Base-by-base conservation (phyloP, 2,329 filamentous ascomycete species). In the Penicillium italicum region DNA sequence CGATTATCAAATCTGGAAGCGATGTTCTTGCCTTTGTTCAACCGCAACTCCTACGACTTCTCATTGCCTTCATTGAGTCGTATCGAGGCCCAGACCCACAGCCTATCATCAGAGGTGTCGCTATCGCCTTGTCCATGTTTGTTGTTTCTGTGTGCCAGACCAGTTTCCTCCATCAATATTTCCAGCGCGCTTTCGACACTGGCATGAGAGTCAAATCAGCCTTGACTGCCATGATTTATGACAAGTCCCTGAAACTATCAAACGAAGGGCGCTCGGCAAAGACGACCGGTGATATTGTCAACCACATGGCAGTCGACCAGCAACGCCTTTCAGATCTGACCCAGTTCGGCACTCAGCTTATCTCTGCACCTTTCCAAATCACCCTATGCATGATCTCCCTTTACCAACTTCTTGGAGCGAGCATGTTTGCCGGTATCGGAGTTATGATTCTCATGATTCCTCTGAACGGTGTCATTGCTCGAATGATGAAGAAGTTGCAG, bases 391-490 rank as follows among this genome's bases (percentile, higher is more conserved):
- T 99, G 91, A 73, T 92, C 8, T 97, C 93, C 14, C 82, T 99
- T 37, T 97, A 99, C 73, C 88, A 97, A 65, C 81, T 99, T n/a
- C 87, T 99, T 4, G 94, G 94, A 28, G 84, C 88, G 74, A 96
- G 91, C 63, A 97, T 97, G 90, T 86, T 99, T 73, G 91, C 94
- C 33, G 94, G 94, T 67, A 88, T 99, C 49, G 93, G 82, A 50
- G 90, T 92, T 55, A 99, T 99, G 95, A 82, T 99, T 58, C 76
- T 97, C 65, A 97, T 97, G 93, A 93, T 99, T 72, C 94, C 94
- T 0, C 80, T 97, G 64, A 97, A 99, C 71, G 93, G 92, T 46
- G 80, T 94, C 59, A 94, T 97, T 69, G 93, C 94, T 24, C 85
- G 88, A 56, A 82, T 96, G 65, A 97, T 97, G 89, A 97, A 96